These are phyloP conservation scores for Tilletia walkeri DNA, from an alignment of 1,284 basidiomycete species.

Conservation along the genomic window DNA sequence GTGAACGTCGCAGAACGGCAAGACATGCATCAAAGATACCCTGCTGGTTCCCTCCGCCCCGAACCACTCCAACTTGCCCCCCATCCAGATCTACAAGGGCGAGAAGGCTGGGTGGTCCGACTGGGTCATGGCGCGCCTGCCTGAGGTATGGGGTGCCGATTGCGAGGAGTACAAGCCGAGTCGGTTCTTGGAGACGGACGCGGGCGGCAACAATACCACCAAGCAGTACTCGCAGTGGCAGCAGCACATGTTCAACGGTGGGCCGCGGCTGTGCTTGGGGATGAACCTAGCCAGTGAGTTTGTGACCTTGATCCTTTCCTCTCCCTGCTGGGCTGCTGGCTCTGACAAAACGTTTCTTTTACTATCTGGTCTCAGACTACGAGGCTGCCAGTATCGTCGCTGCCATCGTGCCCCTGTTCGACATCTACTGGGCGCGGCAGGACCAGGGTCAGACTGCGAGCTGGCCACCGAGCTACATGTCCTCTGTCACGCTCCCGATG, in stretches of 20 bases:
- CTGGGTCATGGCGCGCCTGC: slow-evolving; percentile 44
- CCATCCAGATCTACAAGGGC: slow-evolving; percentile 36
- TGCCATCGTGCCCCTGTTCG: slow-evolving; percentile 26
- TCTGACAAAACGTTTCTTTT: too few relatives aligned
- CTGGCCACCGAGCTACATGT: slow-evolving; percentile 37
- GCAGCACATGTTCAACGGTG: slow-evolving; percentile 34
- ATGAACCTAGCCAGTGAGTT: slow-evolving; percentile 35
- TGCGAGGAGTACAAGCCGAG: slow-evolving; percentile 39
- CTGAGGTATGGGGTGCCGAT: slow-evolving; percentile 43
- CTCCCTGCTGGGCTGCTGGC: too few relatives aligned
- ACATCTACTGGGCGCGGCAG: slow-evolving; percentile 36
- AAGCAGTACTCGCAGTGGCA: slow-evolving; percentile 42
- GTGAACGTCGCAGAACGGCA: slow-evolving; percentile 30
- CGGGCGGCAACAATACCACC: slow-evolving; percentile 20
- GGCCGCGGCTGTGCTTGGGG: slow-evolving; percentile 46
- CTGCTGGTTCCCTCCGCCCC: slow-evolving; percentile 38
- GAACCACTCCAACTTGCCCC: slow-evolving; percentile 34
- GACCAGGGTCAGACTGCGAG: slow-evolving; percentile 39
- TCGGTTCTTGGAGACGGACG: slow-evolving; percentile 37
- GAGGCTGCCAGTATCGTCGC: slow-evolving; percentile 34
- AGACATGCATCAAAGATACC: slow-evolving; percentile 39
- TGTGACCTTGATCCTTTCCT: too few relatives aligned
- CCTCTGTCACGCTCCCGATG: slow-evolving; percentile 39
- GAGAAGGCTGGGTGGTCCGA: slow-evolving; percentile 43
- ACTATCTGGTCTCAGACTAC: not conserved